phyloP scores from a whole-genome alignment of 2,329 filamentous ascomycete species.

The Pezicula rhizophila region DNA sequence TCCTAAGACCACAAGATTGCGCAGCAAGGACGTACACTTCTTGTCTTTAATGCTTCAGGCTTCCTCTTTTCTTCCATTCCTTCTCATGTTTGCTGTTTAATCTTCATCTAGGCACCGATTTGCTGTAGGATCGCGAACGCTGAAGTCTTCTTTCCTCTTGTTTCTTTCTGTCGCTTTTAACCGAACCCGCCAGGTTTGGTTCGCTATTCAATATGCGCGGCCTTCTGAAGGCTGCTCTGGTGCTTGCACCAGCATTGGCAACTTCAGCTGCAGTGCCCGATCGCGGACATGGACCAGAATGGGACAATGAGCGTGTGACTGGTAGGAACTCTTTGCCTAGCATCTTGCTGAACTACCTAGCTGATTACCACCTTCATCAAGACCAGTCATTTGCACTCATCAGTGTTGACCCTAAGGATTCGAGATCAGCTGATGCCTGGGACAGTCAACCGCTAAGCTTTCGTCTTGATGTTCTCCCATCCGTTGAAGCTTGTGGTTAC shows the following conservation, averaged over 20 bases:
- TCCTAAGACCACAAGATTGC: too few relatives aligned
- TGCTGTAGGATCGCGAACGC: neutral
- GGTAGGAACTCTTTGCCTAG: neutral
- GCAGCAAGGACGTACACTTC: neutral
- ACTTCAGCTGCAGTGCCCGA: conserved; percentile 19
- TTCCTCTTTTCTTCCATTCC: neutral
- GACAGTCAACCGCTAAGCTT: conserved; percentile 20
- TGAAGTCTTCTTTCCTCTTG: neutral
- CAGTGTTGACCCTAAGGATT: conserved; percentile 10
- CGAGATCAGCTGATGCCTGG: conserved; percentile 17
- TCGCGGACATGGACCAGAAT: conserved; percentile 2
- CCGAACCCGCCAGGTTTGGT: neutral
- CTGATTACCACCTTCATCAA: conserved; percentile 4
- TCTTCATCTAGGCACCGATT: neutral
- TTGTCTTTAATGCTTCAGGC: neutral
- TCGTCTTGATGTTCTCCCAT: conserved; percentile 39
- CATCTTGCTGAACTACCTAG: neutral
- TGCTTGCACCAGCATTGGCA: conserved; percentile 23
- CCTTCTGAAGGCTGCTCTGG: conserved; percentile 23
- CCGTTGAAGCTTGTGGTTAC: conserved; percentile 38
- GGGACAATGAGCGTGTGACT: neutral
- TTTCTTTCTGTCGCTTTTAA: conserved; percentile 1
- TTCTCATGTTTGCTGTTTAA: neutral
- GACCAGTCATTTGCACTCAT: conserved; percentile 14
- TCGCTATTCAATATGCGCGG: conserved; percentile 21